Conservation (phyloP, 495 filamentous ascomycete species). For the Parathielavia hyrcaniae region DNA sequence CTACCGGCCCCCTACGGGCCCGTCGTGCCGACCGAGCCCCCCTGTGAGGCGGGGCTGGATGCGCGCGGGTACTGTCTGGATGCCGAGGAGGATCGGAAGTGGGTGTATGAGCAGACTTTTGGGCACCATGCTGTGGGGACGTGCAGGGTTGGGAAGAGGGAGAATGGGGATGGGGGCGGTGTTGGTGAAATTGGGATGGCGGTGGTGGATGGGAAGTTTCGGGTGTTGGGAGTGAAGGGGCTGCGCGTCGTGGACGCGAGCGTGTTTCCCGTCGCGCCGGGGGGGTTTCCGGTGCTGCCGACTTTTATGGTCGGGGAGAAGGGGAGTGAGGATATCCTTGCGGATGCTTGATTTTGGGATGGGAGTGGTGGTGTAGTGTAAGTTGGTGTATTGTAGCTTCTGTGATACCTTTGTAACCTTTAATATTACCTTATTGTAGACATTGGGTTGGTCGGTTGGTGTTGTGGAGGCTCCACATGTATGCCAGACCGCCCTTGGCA, state of each 20-base stretch:
- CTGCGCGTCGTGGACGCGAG: slow-evolving; percentile 53
- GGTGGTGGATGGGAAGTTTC: slow-evolving; percentile 49
- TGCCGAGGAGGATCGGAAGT: slow-evolving; percentile 32
- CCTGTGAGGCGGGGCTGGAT: slow-evolving; percentile 46
- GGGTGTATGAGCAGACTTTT: slow-evolving; percentile 37
- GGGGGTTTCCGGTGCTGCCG: slow-evolving; percentile 54
- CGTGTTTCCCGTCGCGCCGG: slow-evolving; percentile 50
- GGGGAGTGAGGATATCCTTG: slow-evolving; percentile 51
- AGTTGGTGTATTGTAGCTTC: too few relatives aligned
- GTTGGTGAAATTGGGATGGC: too few relatives aligned
- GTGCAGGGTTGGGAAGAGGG: slow-evolving; percentile 47
- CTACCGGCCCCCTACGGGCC: slow-evolving; percentile 32
- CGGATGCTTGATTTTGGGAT: too few relatives aligned
- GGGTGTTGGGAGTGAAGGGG: slow-evolving; percentile 46
- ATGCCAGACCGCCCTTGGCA: too few relatives aligned
- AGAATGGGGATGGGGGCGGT: too few relatives aligned
- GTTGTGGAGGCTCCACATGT: too few relatives aligned
- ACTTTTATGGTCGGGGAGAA: slow-evolving; percentile 57
- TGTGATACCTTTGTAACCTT: too few relatives aligned
- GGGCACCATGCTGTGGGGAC: slow-evolving; percentile 51
- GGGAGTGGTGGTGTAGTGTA: too few relatives aligned
- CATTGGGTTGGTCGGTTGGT: too few relatives aligned
- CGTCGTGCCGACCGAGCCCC: slow-evolving; percentile 40
- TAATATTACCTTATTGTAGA: too few relatives aligned
- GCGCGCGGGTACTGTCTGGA: slow-evolving; percentile 48